Conservation (phyloP, 2,329 filamentous ascomycete species). For the Venturiaceae sp. region DNA sequence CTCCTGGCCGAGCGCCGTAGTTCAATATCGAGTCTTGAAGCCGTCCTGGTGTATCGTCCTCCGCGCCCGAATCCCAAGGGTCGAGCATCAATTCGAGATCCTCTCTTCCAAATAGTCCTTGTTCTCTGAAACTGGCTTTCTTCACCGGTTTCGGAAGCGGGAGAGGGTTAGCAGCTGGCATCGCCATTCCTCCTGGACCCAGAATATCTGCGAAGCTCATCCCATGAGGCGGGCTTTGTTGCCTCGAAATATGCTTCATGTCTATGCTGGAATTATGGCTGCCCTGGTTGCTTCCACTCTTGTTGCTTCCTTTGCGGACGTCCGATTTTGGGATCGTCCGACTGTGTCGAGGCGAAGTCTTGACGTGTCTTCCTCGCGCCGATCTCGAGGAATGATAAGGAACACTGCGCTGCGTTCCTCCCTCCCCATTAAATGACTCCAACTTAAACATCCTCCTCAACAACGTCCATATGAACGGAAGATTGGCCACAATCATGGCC, state of each 20-base stretch:
- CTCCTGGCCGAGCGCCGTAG: background rate
- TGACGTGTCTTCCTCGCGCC: slow-evolving; percentile 6
- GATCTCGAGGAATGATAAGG: slow-evolving; percentile 9
- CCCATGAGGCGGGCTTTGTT: background rate
- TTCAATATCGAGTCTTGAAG: background rate
- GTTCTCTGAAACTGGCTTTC: slow-evolving; percentile 7
- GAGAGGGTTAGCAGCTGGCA: background rate
- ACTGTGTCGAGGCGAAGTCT: background rate
- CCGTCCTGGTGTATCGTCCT: background rate
- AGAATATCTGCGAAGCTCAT: background rate
- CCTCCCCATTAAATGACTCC: slow-evolving; percentile 15
- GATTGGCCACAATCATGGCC: slow-evolving; percentile 50
- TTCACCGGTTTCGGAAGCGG: slow-evolving; percentile 3
- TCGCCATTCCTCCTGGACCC: background rate
- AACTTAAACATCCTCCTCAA: slow-evolving; percentile 37
- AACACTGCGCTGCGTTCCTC: background rate
- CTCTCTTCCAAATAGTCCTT: slow-evolving; percentile 7
- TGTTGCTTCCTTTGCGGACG: background rate
- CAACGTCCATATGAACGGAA: slow-evolving; percentile 51
- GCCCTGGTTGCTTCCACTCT: background rate
- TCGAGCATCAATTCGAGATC: slow-evolving; percentile 5
- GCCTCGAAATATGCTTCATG: background rate
- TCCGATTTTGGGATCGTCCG: background rate
- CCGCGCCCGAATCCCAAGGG: slow-evolving; percentile 2
- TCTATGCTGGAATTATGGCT: slow-evolving; percentile 6